Conservation (phyloP, 2,329 filamentous ascomycete species). For the Apiospora kogelbergensis region DNA sequence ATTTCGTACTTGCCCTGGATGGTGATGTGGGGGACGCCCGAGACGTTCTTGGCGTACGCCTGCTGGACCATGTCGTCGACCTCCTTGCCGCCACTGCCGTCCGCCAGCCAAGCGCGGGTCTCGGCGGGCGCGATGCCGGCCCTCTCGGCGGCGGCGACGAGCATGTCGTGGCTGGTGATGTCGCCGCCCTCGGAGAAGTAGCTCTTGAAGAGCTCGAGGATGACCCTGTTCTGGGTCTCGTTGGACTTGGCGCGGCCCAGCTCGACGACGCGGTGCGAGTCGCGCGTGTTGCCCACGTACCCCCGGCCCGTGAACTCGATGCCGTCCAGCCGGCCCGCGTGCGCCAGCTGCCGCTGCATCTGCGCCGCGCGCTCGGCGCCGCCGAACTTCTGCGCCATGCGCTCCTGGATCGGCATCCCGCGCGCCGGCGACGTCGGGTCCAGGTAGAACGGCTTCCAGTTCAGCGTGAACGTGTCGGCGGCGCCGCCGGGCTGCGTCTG, state of each 20-base stretch:
- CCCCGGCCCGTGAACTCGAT: slow-evolving; percentile 74
- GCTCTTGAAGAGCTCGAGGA: slow-evolving; percentile 57
- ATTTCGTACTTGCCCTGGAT: slow-evolving; percentile 63
- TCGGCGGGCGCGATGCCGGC: slow-evolving; percentile 50
- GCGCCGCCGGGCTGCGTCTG: slow-evolving; percentile 56
- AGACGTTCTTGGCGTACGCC: slow-evolving; percentile 47
- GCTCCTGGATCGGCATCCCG: slow-evolving; percentile 46
- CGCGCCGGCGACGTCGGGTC: slow-evolving; percentile 59
- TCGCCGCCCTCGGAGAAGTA: slow-evolving; percentile 61
- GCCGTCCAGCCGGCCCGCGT: slow-evolving; percentile 59
- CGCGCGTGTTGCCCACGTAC: slow-evolving; percentile 72
- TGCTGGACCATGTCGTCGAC: slow-evolving; percentile 50
- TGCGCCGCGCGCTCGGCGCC: slow-evolving; percentile 53
- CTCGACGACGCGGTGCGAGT: slow-evolving; percentile 76
- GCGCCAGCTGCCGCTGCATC: slow-evolving; percentile 55
- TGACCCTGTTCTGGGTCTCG: slow-evolving; percentile 54
- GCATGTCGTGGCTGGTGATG: slow-evolving; percentile 51
- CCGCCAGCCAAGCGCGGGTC: slow-evolving; percentile 37
- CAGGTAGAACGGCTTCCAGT: slow-evolving; percentile 81
- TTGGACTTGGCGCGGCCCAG: slow-evolving; percentile 56
- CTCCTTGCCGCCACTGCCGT: slow-evolving; percentile 39
- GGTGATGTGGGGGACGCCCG: slow-evolving; percentile 67
- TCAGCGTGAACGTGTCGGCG: slow-evolving; percentile 69
- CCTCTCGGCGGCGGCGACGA: slow-evolving; percentile 46
- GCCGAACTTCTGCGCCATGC: slow-evolving; percentile 68